Base-by-base conservation (phyloP, 2,329 filamentous ascomycete species). In the Aspergillus floridensis region DNA sequence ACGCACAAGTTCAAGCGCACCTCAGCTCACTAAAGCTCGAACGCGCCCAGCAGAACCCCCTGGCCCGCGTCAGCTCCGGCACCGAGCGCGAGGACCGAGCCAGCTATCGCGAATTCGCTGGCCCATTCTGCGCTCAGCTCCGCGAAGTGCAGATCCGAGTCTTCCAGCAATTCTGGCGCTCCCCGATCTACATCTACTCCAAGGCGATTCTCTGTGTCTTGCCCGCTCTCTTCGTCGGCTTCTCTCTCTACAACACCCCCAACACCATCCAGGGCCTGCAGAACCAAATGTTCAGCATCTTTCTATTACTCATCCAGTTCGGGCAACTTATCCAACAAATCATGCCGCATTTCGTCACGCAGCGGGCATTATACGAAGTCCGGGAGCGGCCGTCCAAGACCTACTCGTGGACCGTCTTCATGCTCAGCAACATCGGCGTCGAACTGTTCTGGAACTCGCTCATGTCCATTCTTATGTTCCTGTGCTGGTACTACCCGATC, bases 401-500 rank as follows among this genome's bases (percentile, higher is more conserved):
- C 16, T 54, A 54, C 24, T 46, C 35, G 5, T 54, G 52, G 52
- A 31, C 14, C 14, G 38, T 29, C n/a, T 54, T 54, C 11, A 22
- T 54, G 32, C 11, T 16, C 21, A 31, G 21, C 11, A 29, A 26
- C 24, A 21, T 46, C 5, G 46, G 44, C 16, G 38, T 54, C 2
- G 52, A 54, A 14, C 29, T 54, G 24, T 26, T 41, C 11, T 54
- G 31, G 10, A 21, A 29, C 22, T 54, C 22, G n/a, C 22, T 54
- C 12, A 21, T 16, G 10, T 21, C 52, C 8, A 29, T 54, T 5
- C 21, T 46, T 2, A 21, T 29, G 11, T 54, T 54, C 16, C 4
- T 57, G 14, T 50, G 46, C 47, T 56, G 52, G 52, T 59, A 59
- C 47, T 59, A 59, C 52, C 53, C 53, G 2, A 56, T 49, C 16